A percentile compares a stretch with the other conserved stretches of the same genome.
These are phyloP conservation scores for Melampsora larici-populina DNA, from an alignment of 1,284 basidiomycete species.

Conservation along the genomic window DNA sequence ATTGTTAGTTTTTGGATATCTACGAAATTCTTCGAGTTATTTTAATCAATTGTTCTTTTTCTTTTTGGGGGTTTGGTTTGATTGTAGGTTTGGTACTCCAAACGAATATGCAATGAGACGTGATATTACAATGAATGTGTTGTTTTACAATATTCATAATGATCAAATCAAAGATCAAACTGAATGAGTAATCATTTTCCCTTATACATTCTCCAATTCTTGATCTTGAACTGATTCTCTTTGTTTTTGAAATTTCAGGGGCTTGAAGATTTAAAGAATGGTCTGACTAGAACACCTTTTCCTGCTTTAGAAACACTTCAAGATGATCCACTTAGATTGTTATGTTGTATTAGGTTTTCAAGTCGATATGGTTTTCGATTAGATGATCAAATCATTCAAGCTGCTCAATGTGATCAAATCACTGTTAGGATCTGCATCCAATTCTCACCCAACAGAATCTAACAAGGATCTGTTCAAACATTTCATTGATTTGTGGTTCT, in stretches of 20 bases:
- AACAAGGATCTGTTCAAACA: no score
- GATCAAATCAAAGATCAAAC: constrained; percentile 93
- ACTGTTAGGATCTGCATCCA: constrained; percentile 49
- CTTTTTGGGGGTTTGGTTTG: background rate
- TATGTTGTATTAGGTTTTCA: constrained; percentile 87
- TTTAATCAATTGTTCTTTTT: background rate
- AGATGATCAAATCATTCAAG: constrained; percentile 67
- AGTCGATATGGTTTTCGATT: constrained; percentile 81
- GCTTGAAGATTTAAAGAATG: constrained; percentile 71
- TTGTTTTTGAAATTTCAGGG: constrained; percentile 60
- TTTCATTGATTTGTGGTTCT: background rate
- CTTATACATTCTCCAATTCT: background rate
- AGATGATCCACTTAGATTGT: constrained; percentile 88
- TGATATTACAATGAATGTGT: constrained; percentile 91
- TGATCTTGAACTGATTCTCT: background rate
- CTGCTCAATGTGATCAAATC: constrained; percentile 67
- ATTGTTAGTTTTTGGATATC: constrained; percentile 57
- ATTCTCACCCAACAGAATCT: background rate
- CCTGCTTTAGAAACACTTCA: constrained; percentile 81
- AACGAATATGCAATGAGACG: constrained; percentile 83
- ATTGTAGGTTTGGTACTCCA: constrained; percentile 84
- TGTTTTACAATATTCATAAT: no score
- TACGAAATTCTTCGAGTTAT: background rate
- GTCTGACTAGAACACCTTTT: no score
- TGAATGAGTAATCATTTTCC: constrained; percentile 60